Evolutionary conservation across 2,329 filamentous ascomycete species (phyloP).

Genomic region (Sporothrix humicola): DNA sequence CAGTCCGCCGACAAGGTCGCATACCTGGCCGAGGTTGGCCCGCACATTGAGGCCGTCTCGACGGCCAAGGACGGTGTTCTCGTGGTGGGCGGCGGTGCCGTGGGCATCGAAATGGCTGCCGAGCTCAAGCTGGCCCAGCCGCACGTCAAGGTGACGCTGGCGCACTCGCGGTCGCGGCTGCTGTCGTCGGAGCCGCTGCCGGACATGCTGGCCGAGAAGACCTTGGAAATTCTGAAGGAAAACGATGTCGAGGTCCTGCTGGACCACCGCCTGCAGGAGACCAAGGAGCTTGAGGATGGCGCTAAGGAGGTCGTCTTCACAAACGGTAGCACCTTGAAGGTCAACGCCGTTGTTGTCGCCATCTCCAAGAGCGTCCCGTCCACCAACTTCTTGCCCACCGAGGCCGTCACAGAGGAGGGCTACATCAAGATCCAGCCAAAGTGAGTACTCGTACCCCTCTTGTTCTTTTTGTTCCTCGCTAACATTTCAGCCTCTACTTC

Average conservation of each 20-base stretch:
- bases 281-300: slow-evolving; percentile 52
- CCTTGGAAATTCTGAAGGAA: slow-evolving; percentile 63
- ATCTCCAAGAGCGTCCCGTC: slow-evolving; percentile 68
- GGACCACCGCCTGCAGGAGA: slow-evolving; percentile 60
- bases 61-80: slow-evolving; percentile 64
- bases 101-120: slow-evolving; percentile 81
- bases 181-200: slow-evolving; percentile 76
- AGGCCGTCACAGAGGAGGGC: slow-evolving; percentile 66
- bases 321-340: slow-evolving; percentile 63
- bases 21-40: slow-evolving; percentile 66
- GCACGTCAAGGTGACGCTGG: slow-evolving; percentile 68
- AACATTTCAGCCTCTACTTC: slow-evolving; percentile 59
- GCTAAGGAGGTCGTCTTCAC: slow-evolving; percentile 61
- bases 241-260: slow-evolving; percentile 69
- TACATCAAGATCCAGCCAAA: slow-evolving; percentile 67
- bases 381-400: slow-evolving; percentile 65
- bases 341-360: slow-evolving; percentile 72
- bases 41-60: slow-evolving; percentile 62
- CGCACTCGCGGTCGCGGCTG: slow-evolving; percentile 73
- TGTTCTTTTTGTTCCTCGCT: slow-evolving; percentile 31
- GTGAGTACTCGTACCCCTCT: slow-evolving; percentile 44
- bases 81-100: slow-evolving; percentile 78
- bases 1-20: slow-evolving; percentile 65
- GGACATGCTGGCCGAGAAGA: slow-evolving; percentile 69
- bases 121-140: slow-evolving; percentile 75